Conservation (phyloP, 371 early-diverging fungal species). For the Funneliformis caledonium region DNA sequence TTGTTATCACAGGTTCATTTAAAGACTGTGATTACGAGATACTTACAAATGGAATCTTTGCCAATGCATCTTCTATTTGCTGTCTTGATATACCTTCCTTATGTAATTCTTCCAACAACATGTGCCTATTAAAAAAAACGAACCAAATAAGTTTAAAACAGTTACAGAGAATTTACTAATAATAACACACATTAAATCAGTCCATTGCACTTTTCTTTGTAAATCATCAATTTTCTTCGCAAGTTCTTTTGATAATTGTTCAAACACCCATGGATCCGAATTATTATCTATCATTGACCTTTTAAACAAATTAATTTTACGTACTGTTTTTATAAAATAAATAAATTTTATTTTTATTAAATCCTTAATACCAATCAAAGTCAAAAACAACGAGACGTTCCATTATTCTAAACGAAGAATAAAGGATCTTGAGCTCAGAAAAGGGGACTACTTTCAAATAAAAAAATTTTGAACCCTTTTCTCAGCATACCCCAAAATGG, state of each 20-base stretch:
- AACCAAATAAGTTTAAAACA: background rate
- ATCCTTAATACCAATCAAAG: constrained; percentile 1
- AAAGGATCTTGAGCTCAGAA: too few relatives aligned
- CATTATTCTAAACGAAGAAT: too few relatives aligned
- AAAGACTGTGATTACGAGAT: background rate
- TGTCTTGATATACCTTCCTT: constrained; percentile 54
- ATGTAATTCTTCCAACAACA: constrained; percentile 59
- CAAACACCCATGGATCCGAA: constrained; percentile 68
- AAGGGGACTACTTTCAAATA: too few relatives aligned
- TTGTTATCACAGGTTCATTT: background rate
- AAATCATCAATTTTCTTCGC: constrained; percentile 45
- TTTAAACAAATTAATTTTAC: background rate
- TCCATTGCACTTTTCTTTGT: constrained; percentile 62
- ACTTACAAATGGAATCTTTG: constrained; percentile 69
- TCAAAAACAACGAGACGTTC: constrained; percentile 6
- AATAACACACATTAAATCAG: constrained; percentile 67
- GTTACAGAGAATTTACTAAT: background rate
- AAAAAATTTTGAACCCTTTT: too few relatives aligned
- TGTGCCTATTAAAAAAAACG: constrained; percentile 47
- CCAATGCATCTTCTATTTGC: constrained; percentile 56
- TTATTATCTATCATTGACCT: constrained; percentile 79
- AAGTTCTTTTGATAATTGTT: constrained; percentile 51
- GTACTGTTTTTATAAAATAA: background rate
- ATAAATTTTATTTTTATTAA: background rate
- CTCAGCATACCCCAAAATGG: too few relatives aligned